Evolutionary conservation across 176 grass and related monocot genomes (phyloP), one percentile per base, ranked within the genome.

Genomic region (Eleusine coracana): DNA sequence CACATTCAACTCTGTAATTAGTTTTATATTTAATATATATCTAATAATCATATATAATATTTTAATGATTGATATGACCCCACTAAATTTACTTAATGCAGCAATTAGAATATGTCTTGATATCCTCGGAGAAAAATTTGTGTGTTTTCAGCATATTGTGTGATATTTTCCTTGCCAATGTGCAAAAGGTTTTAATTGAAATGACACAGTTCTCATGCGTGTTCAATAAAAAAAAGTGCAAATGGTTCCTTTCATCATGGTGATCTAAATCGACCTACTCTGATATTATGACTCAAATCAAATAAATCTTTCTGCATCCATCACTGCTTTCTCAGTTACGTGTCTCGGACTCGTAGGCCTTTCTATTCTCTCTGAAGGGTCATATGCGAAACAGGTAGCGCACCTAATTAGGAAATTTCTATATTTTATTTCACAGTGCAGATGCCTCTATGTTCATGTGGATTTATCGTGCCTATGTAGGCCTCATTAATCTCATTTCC

Each of bases 371-470:
- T 75, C 18, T 7, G 66, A 85, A 68, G 61, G 83, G 29, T 7
- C 50, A 55, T 80, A 74, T 73, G 37, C 39, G 65, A 81, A 64
- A 81, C 55, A 25, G 52, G 70, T 42, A 64, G 67, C 9, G 34
- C 78, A 78, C 39, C 78, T 67, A 86, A 42, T 44, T 52, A 20
- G 69, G 42, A 68, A 70, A 76, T 38, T 20, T 62, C 50, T 39
- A 15, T 58, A n/a, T n/a, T 6, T 79, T 63, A 23, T 40, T 73
- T n/a, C 56, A 73, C 7, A n/a, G 56, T 72, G 4, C 34, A 82
- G 34, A 21, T 75, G n/a, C 40, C 65, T 64, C 31, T 54, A 79
- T 66, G 66, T 45, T 75, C 60, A 42, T 25, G 10, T 51, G 17
- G 15, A 49, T 40, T 40, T 52, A 64, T 79, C 14, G 9, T 21